Percentiles rank a stretch among this genome's conserved stretches.
Conservation (phyloP, 148 eudicot genomes). For the Salicornia ramosissima region DNA sequence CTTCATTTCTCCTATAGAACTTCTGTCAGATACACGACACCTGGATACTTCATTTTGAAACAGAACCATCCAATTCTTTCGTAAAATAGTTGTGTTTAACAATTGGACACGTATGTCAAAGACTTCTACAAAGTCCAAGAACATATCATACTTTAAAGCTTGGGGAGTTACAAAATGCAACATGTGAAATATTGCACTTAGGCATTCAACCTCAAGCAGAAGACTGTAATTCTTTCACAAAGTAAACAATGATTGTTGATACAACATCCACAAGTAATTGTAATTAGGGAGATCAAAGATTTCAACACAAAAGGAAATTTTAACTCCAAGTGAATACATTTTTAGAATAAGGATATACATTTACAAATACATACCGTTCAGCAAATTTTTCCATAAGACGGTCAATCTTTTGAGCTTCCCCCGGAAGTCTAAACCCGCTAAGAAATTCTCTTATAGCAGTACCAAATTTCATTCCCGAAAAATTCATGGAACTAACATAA, state of each 20-base stretch:
- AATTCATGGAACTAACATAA: constrained; percentile 87
- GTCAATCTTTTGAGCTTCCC: constrained; percentile 99
- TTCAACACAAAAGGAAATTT: not conserved
- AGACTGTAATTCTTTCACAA: not conserved
- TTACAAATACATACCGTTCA: constrained; percentile 64
- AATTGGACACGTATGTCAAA: too few species aligned
- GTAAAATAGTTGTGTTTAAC: too few species aligned
- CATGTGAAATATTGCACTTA: too few species aligned
- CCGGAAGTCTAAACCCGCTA: constrained; percentile 94
- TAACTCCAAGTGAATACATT: not conserved
- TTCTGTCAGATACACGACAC: too few species aligned
- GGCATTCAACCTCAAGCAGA: not conserved
- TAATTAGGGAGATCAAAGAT: not conserved
- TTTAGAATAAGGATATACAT: not conserved
- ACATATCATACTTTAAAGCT: not conserved
- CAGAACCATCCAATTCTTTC: too few species aligned
- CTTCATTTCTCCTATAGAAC: too few species aligned
- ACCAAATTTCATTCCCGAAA: constrained; percentile 85
- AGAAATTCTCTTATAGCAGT: constrained; percentile 88
- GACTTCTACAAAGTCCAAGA: too few species aligned
- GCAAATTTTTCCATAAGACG: constrained; percentile 99
- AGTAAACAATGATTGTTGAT: not conserved
- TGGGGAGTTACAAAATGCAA: not conserved
- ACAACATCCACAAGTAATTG: not conserved
- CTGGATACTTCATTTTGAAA: too few species aligned